A percentile compares a stretch with the other conserved stretches of the same genome.
Conservation (phyloP, 306 rosid species). For the Trifolium subterraneum region DNA sequence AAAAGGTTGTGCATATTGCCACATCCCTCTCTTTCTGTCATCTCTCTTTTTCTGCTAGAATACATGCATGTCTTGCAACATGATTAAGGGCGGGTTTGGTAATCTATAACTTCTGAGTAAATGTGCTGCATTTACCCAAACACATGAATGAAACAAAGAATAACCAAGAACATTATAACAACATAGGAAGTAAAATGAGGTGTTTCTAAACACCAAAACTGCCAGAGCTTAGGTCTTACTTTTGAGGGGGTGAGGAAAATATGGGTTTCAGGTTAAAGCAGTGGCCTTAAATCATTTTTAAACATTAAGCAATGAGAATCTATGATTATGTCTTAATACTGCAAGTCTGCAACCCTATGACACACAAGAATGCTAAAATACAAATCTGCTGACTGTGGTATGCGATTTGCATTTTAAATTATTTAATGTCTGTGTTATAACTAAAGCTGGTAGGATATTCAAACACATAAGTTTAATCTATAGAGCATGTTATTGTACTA, state of each 20-base stretch:
- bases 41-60: not conserved
- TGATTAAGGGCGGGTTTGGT: constrained; percentile 1
- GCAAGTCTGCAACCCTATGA: constrained; percentile 3
- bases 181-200: not conserved
- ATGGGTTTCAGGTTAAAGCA: constrained; percentile 4
- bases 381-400: not conserved
- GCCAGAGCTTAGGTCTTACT: not conserved
- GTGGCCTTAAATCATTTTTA: not conserved
- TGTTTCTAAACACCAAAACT: not conserved
- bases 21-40: not conserved
- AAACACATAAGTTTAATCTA: constrained; percentile 3
- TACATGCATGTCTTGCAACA: constrained; percentile 27
- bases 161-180: not conserved
- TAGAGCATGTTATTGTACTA: constrained; percentile 2
- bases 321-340: not conserved
- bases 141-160: not conserved
- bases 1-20: constrained; percentile 54
- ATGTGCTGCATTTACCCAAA: constrained; percentile 9
- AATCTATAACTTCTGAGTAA: constrained; percentile 13
- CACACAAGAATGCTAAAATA: constrained; percentile 1
- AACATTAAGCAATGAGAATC: constrained; percentile 1
- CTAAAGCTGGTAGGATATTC: not conserved
- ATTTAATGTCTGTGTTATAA: not conserved
- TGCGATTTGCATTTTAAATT: not conserved
- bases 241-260: not conserved